A percentile compares a stretch with the other conserved stretches of the same genome.
phyloP scores from a whole-genome alignment of 2,329 filamentous ascomycete genomes.

The Phialophora macrospora region DNA sequence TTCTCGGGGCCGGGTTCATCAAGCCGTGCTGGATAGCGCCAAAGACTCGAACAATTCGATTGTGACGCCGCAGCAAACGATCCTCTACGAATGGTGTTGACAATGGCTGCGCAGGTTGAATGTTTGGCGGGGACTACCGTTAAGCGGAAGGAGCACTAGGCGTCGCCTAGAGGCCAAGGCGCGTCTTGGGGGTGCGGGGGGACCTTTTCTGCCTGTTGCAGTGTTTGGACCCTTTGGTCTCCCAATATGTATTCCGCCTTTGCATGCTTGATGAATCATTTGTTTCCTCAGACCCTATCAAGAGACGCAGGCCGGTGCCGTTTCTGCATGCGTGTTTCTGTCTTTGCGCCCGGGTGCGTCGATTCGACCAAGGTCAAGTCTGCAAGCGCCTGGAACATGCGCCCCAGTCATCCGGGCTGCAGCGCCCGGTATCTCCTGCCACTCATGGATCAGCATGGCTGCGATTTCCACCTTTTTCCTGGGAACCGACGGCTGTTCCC shows the following conservation, averaged over 20 bases:
- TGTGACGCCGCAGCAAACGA: neutral
- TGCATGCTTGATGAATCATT: slow-evolving; percentile 8
- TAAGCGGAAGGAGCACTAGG: neutral
- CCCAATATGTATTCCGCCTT: neutral
- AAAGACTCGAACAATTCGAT: neutral
- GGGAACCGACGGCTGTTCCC: slow-evolving; percentile 13
- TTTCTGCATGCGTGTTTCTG: slow-evolving; percentile 23
- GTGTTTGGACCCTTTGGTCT: neutral
- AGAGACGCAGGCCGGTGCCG: neutral
- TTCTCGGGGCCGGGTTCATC: neutral
- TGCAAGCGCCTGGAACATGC: slow-evolving; percentile 32
- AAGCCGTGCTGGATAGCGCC: neutral
- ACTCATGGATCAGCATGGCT: slow-evolving; percentile 21
- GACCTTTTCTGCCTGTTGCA: neutral
- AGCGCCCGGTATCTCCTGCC: slow-evolving; percentile 24
- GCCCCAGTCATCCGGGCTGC: slow-evolving; percentile 22
- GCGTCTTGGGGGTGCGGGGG: neutral
- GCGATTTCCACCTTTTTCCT: slow-evolving; percentile 10
- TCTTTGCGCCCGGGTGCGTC: slow-evolving; percentile 11
- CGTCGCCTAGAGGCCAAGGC: neutral
- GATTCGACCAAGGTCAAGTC: slow-evolving; percentile 18
- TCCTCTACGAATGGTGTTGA: neutral
- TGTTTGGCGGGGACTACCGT: neutral
- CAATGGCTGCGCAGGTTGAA: slow-evolving; percentile 3
- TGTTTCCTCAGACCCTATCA: neutral